Percentiles rank a stretch among this genome's conserved stretches.
Conservation (phyloP, 2,329 filamentous ascomycete species). For the Colletotrichum sp. region DNA sequence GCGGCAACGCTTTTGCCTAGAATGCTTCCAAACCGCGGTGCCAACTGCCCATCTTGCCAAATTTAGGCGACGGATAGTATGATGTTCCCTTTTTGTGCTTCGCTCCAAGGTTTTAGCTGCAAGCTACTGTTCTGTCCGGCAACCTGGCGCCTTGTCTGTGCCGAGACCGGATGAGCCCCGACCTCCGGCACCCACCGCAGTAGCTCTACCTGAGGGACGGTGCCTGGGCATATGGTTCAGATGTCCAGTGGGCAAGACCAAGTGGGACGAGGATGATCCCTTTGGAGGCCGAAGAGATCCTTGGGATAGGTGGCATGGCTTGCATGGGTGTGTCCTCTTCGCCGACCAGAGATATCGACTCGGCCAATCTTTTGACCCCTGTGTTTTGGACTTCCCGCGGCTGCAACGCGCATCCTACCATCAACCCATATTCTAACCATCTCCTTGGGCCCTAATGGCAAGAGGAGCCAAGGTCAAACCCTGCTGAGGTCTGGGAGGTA, state of each 20-base stretch:
- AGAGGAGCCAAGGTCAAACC: slow-evolving; percentile 9
- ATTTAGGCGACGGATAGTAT: background rate
- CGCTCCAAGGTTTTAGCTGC: slow-evolving; percentile 12
- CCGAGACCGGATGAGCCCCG: slow-evolving; percentile 17
- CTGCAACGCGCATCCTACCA: slow-evolving; percentile 6
- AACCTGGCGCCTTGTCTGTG: slow-evolving; percentile 12
- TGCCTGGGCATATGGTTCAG: slow-evolving; percentile 13
- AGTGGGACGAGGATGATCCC: slow-evolving; percentile 8
- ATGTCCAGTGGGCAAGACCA: background rate
- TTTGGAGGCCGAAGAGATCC: background rate
- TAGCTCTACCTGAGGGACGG: slow-evolving; percentile 4
- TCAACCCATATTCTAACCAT: slow-evolving; percentile 19
- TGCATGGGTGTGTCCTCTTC: background rate
- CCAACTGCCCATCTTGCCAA: background rate
- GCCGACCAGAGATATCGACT: background rate
- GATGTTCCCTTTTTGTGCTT: background rate
- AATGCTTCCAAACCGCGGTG: background rate
- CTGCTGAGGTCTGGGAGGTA: background rate
- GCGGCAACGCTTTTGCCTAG: background rate
- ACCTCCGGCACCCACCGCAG: slow-evolving; percentile 1
- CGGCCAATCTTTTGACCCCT: slow-evolving; percentile 13
- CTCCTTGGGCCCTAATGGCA: slow-evolving; percentile 12
- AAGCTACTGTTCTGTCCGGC: slow-evolving; percentile 10
- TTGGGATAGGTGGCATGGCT: background rate
- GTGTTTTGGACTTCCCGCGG: slow-evolving; percentile 16